Conservation (phyloP, 1,284 basidiomycete genomes). For the Heterobasidion occidentale region DNA sequence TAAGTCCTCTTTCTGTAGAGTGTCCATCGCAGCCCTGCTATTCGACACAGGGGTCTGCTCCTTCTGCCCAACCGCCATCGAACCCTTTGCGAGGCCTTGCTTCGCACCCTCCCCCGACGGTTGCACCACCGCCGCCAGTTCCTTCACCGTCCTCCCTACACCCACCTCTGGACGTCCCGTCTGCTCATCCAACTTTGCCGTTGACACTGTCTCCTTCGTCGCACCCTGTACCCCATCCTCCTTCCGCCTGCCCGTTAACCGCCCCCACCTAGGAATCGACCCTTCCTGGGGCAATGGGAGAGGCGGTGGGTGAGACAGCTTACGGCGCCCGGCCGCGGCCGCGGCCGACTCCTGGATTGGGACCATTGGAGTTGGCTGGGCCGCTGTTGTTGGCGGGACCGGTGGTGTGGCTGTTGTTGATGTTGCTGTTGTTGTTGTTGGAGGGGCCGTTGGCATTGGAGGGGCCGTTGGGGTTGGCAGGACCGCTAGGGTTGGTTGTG, state of each 20-base stretch:
- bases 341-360: conserved; percentile 1
- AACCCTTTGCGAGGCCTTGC: not conserved
- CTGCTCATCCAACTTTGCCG: not conserved
- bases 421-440: not conserved
- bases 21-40: conserved; percentile 6
- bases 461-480: not conserved
- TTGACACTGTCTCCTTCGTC: not conserved
- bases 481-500: not conserved
- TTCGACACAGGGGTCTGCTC: not conserved
- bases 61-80: not conserved
- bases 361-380: conserved; percentile 1
- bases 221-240: not conserved
- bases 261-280: not conserved
- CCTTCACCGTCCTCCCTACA: not conserved
- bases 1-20: conserved; percentile 9
- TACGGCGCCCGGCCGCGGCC: not conserved
- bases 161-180: not conserved
- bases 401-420: not conserved
- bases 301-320: conserved; percentile 2
- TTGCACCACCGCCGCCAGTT: not conserved
- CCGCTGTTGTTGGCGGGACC: not conserved
- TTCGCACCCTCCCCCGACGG: too few relatives aligned
- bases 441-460: conserved; percentile 5
- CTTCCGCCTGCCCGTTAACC: not conserved
- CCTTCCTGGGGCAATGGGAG: conserved; percentile 1